These are phyloP conservation scores for Crucihimalaya himalaica DNA, from an alignment of 345 rosid genomes.

Conservation along the genomic window DNA sequence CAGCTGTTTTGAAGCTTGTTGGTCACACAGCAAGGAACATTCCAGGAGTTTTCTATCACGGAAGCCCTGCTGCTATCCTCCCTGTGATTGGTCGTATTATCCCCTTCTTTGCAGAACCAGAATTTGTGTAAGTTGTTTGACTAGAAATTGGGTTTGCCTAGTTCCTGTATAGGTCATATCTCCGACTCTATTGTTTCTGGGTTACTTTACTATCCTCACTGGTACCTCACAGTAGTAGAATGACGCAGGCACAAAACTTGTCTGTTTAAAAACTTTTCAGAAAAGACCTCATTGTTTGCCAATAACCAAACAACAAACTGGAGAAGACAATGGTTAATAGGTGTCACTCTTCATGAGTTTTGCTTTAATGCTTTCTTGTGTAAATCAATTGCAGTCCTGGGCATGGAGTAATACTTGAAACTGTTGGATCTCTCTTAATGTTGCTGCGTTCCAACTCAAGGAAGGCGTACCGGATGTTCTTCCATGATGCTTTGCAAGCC, in stretches of 20 bases:
- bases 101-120: constrained; percentile 83
- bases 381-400: constrained; percentile 50
- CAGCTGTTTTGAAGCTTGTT: constrained; percentile 82
- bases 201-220: not conserved
- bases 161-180: not conserved
- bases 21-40: constrained; percentile 70
- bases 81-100: constrained; percentile 77
- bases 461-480: constrained; percentile 74
- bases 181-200: constrained; percentile 18
- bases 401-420: constrained; percentile 77
- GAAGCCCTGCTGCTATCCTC: constrained; percentile 67
- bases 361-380: constrained; percentile 16
- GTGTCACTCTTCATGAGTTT: constrained; percentile 6
- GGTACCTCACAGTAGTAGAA: not conserved
- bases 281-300: not conserved
- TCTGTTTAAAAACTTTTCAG: not conserved
- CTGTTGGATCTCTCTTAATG: constrained; percentile 78
- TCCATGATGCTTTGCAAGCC: constrained; percentile 65
- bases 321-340: not conserved
- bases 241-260: not conserved
- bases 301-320: not conserved
- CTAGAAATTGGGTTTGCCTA: not conserved
- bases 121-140: constrained; percentile 57
- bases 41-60: constrained; percentile 84
- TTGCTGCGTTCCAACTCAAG: constrained; percentile 79